Conservation (phyloP, 768 basidiomycete genomes). For the Psilocybe subaeruginosa region DNA sequence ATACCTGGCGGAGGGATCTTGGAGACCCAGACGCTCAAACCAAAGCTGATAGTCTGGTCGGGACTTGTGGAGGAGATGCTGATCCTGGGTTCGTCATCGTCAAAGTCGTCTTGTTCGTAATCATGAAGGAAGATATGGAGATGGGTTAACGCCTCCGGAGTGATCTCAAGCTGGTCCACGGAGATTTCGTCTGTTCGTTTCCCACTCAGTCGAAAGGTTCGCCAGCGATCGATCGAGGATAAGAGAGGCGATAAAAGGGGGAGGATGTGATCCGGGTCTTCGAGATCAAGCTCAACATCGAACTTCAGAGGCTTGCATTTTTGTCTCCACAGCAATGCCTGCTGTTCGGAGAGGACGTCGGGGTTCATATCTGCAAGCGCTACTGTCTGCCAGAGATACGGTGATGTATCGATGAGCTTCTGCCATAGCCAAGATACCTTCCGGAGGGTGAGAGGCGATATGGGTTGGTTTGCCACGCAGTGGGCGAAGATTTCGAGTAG, state of each 20-base stretch:
- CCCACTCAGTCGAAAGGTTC: constrained; percentile 47
- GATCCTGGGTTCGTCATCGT: constrained; percentile 29
- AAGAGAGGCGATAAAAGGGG: constrained; percentile 69
- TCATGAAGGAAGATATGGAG: constrained; percentile 41
- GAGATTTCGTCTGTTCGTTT: constrained; percentile 38
- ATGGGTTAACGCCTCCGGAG: constrained; percentile 32
- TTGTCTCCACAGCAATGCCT: constrained; percentile 56
- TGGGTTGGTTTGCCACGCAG: constrained; percentile 43
- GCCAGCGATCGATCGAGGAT: constrained; percentile 60
- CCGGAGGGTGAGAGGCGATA: constrained; percentile 51
- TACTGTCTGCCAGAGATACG: constrained; percentile 64
- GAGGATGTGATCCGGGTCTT: constrained; percentile 53
- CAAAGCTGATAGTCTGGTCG: constrained; percentile 26
- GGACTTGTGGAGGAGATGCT: constrained; percentile 38
- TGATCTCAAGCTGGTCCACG: constrained; percentile 28
- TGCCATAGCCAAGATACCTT: constrained; percentile 65
- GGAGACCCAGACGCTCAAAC: constrained; percentile 53
- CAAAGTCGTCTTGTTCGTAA: constrained; percentile 32
- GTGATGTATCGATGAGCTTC: constrained; percentile 52
- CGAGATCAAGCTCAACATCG: constrained; percentile 53
- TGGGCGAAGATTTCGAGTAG: constrained; percentile 63
- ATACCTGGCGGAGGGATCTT: constrained; percentile 48
- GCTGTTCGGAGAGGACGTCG: constrained; percentile 41
- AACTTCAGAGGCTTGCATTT: constrained; percentile 58
- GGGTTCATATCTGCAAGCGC: constrained; percentile 46